These are phyloP conservation scores for Castanea sativa DNA, from an alignment of 306 rosid genomes.

Conservation along the genomic window DNA sequence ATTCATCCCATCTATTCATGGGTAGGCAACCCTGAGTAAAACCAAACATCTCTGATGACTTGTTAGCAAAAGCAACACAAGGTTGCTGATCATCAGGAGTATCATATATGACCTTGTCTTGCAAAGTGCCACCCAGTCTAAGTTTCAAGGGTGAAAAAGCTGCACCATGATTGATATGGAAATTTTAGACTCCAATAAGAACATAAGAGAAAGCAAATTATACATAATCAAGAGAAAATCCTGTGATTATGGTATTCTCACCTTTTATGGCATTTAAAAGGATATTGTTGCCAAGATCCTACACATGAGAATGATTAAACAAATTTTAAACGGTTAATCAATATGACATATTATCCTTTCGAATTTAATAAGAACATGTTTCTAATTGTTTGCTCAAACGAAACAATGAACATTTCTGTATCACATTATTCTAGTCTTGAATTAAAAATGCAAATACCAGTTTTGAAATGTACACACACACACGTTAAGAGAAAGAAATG, in stretches of 20 bases:
- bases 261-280: slow-evolving; percentile 83
- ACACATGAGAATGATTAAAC: slow-evolving; percentile 27
- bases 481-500: too few species aligned
- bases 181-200: not conserved
- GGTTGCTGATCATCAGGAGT: slow-evolving; percentile 49
- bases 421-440: not conserved
- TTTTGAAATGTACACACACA: too few species aligned
- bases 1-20: slow-evolving; percentile 84
- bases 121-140: slow-evolving; percentile 87
- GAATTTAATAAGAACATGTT: not conserved
- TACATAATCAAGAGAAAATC: not conserved
- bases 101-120: slow-evolving; percentile 74
- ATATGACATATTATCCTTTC: not conserved
- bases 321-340: not conserved
- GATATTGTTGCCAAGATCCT: slow-evolving; percentile 73
- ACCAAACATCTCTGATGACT: slow-evolving; percentile 50
- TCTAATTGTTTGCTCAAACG: not conserved
- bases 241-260: slow-evolving; percentile 20
- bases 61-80: slow-evolving; percentile 54
- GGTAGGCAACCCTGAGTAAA: slow-evolving; percentile 83
- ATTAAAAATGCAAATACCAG: not conserved
- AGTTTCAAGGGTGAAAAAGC: slow-evolving; percentile 89
- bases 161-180: slow-evolving; percentile 43
- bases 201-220: not conserved
- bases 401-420: not conserved